A percentile compares a stretch with the other conserved stretches of the same genome.
phyloP scores from a whole-genome alignment of 2,329 filamentous ascomycete genomes.

The Huntiella bhutanensis region DNA sequence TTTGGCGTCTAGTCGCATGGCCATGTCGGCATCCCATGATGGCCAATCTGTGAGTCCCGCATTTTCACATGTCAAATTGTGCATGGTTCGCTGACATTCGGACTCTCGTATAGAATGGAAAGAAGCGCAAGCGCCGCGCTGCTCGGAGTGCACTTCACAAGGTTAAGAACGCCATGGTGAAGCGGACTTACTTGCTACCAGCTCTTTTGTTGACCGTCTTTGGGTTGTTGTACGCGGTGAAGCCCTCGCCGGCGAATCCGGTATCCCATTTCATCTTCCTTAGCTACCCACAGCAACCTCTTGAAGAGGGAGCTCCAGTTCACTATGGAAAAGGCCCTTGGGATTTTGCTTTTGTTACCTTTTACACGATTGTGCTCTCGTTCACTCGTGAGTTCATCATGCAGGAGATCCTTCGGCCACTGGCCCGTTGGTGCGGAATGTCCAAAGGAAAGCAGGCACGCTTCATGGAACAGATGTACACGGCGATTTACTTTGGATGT shows the following conservation, averaged over 20 bases:
- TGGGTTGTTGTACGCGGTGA: conserved; percentile 49
- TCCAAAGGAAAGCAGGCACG: conserved; percentile 63
- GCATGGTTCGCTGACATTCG: conserved; percentile 4
- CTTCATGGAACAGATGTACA: conserved; percentile 95
- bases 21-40: conserved; percentile 18
- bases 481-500: conserved; percentile 70
- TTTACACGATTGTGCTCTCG: conserved; percentile 76
- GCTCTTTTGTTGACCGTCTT: conserved; percentile 47
- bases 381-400: conserved; percentile 94
- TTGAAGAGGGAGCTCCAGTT: conserved; percentile 21
- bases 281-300: conserved; percentile 49
- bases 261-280: conserved; percentile 72
- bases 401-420: conserved; percentile 68
- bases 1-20: conserved; percentile 32
- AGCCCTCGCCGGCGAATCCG: conserved; percentile 62
- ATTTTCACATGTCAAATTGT: neutral
- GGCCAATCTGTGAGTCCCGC: conserved; percentile 8
- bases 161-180: conserved; percentile 35
- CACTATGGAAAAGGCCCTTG: conserved; percentile 81
- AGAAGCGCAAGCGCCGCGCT: conserved; percentile 33
- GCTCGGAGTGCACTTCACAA: conserved; percentile 28
- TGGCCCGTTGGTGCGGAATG: conserved; percentile 53
- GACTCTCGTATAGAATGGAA: conserved; percentile 2
- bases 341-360: conserved; percentile 72
- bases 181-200: conserved; percentile 46